Base-by-base conservation (phyloP, 208 protist genomes). In the Trypanosoma lewisi region DNA sequence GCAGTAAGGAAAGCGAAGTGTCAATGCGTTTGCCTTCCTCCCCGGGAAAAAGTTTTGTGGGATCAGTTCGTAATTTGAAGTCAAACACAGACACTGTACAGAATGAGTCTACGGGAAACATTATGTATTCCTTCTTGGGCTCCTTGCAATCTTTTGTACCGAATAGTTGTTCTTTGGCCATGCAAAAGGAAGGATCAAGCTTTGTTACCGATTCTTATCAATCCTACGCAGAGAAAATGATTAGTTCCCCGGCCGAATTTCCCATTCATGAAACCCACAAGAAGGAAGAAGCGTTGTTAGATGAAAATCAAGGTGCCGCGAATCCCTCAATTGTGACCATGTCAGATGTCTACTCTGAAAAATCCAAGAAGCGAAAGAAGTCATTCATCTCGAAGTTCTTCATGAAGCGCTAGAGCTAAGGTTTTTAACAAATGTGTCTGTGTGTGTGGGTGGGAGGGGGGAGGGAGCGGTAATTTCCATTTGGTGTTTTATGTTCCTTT, bases 381-480 rank as follows among this genome's bases (percentile, higher is more conserved):
- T 48, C n/a, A 31, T 51, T 77, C 28, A 45, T 71, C 12, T 56
- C 53, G 16, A 77, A 58, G 27, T 11, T 76, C 0, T 76, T 76
- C 49, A 50, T n/a, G 44, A 72, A 55, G 63, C 67, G 52, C 14
- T 54, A 56, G 34, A 65, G 49, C 39, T 53, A 31, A 67, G 30
- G 17, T 50, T 71, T 19, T 47, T 28, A 33, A 41, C 27, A 14
- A 39, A 12, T 34, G 4, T 25, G 42, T 47, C 2, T 23, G n/a
- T n/a, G n/a, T 19, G 23, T 36, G 39, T 2, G 11, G 25, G 21
- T 17, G 11, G 50, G 28, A 54, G 30, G 28, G 50, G 23, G 25
- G 50, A 37, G 9, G n/a, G 21, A 28, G 21, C 3, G 21, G 31
- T 30, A 39, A 4, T 42, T 44, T 17, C 25, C 28, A 25, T 21